Conservation (phyloP, 225 moss, liverwort and hornwort genomes). For the Bryum argenteum region DNA sequence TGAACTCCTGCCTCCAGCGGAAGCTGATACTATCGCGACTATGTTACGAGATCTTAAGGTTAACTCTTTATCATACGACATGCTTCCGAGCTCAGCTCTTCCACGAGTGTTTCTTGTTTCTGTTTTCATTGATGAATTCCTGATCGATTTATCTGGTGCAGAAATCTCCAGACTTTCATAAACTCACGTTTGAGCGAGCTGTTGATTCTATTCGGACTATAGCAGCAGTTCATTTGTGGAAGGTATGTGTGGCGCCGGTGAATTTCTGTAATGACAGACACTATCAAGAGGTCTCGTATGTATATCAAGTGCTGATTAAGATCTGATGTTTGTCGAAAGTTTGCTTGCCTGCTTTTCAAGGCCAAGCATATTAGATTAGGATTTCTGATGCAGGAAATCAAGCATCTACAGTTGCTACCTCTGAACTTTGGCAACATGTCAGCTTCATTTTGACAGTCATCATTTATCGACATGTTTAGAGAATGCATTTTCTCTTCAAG, state of each 20-base stretch:
- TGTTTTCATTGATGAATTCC: conserved; percentile 9
- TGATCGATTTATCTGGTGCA: conserved; percentile 36
- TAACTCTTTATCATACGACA: conserved; percentile 22
- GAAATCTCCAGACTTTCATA: conserved; percentile 92
- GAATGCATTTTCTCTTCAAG: not conserved
- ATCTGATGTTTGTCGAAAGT: conserved; percentile 13
- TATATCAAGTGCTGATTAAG: conserved; percentile 2
- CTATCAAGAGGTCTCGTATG: conserved; percentile 1
- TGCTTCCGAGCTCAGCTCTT: conserved; percentile 15
- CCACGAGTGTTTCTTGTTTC: not conserved
- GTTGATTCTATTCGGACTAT: conserved; percentile 91
- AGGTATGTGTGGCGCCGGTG: conserved; percentile 52
- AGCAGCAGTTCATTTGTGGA: conserved; percentile 97
- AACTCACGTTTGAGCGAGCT: conserved; percentile 89
- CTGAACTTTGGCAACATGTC: not conserved
- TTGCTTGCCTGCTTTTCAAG: conserved; percentile 12
- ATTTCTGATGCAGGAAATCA: not conserved
- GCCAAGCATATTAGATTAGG: not conserved
- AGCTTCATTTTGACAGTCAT: conserved; percentile 1
- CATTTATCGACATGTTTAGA: not conserved
- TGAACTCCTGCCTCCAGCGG: conserved; percentile 85
- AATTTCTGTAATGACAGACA: conserved; percentile 3
- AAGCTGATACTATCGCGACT: conserved; percentile 86
- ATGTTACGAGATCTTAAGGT: conserved; percentile 92
- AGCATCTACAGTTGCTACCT: not conserved